phyloP scores from a whole-genome alignment of 441 rosid species.

The Gossypium davidsonii region DNA sequence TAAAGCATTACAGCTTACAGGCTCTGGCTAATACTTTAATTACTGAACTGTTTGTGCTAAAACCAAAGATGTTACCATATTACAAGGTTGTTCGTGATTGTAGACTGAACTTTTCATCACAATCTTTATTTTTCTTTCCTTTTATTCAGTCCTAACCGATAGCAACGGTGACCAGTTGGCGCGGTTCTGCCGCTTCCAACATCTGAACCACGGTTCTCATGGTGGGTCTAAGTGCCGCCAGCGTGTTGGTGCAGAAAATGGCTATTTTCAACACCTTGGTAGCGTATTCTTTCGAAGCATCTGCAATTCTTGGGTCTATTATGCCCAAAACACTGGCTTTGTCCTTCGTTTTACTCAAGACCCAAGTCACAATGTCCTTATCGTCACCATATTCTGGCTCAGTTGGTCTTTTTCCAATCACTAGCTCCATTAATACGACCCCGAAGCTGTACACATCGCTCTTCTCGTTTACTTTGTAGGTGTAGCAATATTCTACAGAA shows the following conservation, averaged over 20 bases:
- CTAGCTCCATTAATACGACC: conserved; percentile 85
- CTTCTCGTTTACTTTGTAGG: conserved; percentile 73
- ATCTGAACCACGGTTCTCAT: conserved; percentile 83
- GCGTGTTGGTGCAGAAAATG: conserved; percentile 52
- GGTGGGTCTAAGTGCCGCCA: conserved; percentile 57
- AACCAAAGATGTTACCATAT: not conserved
- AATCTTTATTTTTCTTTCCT: too few species aligned
- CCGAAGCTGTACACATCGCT: conserved; percentile 91
- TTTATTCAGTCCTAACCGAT: conserved; percentile 32
- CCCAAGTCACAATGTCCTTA: conserved; percentile 75
- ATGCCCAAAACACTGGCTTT: conserved; percentile 32
- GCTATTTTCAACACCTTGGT: conserved; percentile 61
- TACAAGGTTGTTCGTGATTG: not conserved
- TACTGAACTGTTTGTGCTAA: not conserved
- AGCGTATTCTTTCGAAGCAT: conserved; percentile 39
- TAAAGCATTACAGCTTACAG: too few species aligned
- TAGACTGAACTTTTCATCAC: conserved; percentile 7
- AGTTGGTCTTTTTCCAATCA: conserved; percentile 72
- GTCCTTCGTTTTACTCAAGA: conserved; percentile 46
- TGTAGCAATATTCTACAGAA: conserved; percentile 73
- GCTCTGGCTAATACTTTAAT: too few species aligned
- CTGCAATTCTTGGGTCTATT: too few species aligned
- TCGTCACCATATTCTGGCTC: conserved; percentile 71
- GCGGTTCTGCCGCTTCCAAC: conserved; percentile 70
- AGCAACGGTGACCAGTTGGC: conserved; percentile 46